Evolutionary conservation across 441 rosid genomes (phyloP).

Genomic region (Pelargonium cotyledonis): DNA sequence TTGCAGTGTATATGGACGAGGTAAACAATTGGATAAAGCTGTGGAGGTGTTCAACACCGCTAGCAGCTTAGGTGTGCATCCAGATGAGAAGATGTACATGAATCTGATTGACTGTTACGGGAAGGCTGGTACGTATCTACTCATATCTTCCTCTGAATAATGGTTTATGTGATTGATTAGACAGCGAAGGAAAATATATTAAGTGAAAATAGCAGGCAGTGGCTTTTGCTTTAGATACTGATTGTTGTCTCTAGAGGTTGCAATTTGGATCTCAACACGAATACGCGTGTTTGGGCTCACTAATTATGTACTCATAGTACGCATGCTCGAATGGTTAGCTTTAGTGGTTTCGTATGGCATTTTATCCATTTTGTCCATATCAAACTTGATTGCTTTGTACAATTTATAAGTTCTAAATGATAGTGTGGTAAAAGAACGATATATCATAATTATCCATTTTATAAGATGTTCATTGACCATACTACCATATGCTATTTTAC

Average conservation of each 20-base stretch:
- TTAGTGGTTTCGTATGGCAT: not conserved
- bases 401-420: no score
- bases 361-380: not conserved
- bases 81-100: slow-evolving; percentile 79
- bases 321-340: no score
- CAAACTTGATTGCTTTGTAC: no score
- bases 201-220: no score
- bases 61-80: slow-evolving; percentile 34
- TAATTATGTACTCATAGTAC: no score
- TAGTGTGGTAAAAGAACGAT: no score
- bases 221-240: not conserved
- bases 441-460: slow-evolving; percentile 2
- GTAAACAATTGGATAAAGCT: slow-evolving; percentile 57
- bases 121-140: slow-evolving; percentile 53
- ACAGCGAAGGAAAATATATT: not conserved
- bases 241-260: not conserved
- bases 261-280: no score
- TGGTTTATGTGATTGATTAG: not conserved
- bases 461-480: slow-evolving; percentile 10
- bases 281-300: no score
- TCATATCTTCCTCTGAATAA: not conserved
- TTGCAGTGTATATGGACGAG: slow-evolving; percentile 63
- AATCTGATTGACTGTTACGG: slow-evolving; percentile 63
- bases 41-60: slow-evolving; percentile 52
- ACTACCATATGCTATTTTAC: slow-evolving; percentile 21